Conservation (phyloP, 371 early-diverging fungal species). For the Batrachochytrium dendrobatidis region DNA sequence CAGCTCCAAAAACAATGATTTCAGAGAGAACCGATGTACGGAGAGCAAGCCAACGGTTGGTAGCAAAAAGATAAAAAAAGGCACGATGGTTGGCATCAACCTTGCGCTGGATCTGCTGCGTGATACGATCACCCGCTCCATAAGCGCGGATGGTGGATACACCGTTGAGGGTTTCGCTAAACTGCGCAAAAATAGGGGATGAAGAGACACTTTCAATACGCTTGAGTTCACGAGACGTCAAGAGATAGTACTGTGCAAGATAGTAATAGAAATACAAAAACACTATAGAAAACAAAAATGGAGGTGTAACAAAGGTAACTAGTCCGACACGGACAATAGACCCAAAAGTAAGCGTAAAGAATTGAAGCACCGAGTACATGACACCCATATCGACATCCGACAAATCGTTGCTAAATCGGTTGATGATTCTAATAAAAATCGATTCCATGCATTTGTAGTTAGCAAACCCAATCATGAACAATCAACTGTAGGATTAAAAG, state of each 20-base stretch:
- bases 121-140: constrained; percentile 11
- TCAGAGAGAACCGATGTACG: constrained; percentile 7
- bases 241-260: constrained; percentile 43
- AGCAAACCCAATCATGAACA: background rate
- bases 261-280: constrained; percentile 7
- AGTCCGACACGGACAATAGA: constrained; percentile 7
- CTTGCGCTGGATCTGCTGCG: constrained; percentile 3
- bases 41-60: constrained; percentile 60
- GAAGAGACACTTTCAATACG: constrained; percentile 38
- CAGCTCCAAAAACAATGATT: constrained; percentile 50
- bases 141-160: constrained; percentile 32
- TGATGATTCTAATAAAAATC: background rate
- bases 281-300: constrained; percentile 18
- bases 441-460: background rate
- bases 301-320: constrained; percentile 43
- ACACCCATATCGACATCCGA: constrained; percentile 19
- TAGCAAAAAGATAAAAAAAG: constrained; percentile 57
- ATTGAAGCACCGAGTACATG: constrained; percentile 8
- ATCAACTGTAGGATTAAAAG: background rate
- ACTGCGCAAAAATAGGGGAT: constrained; percentile 22
- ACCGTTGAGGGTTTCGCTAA: constrained; percentile 30
- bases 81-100: constrained; percentile 53
- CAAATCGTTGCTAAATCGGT: constrained; percentile 56
- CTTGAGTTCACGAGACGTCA: constrained; percentile 60
- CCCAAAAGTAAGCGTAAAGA: constrained; percentile 25